These are phyloP conservation scores for Agastache rugosa DNA, from an alignment of 257 asterid genomes.

Conservation along the genomic window DNA sequence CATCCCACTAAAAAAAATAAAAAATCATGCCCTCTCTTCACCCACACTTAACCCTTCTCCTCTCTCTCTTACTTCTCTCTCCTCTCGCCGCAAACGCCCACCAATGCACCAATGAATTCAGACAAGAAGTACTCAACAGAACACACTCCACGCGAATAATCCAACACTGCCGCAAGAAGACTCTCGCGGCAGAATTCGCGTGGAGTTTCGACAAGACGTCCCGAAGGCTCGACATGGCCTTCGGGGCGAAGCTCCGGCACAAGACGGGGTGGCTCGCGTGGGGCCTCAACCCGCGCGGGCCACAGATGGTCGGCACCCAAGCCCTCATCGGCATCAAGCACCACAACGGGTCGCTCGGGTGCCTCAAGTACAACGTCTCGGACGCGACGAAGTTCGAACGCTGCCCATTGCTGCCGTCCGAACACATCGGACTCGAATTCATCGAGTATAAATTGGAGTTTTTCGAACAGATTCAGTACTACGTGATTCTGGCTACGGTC, in stretches of 20 bases:
- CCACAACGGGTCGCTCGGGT: neutral
- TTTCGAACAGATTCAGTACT: neutral
- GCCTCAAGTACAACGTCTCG: slow-evolving; percentile 44
- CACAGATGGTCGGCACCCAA: slow-evolving; percentile 60
- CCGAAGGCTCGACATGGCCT: slow-evolving; percentile 49
- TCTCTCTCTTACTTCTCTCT: neutral
- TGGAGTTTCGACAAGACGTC: slow-evolving; percentile 43
- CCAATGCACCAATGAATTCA: slow-evolving; percentile 39
- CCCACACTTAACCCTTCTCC: neutral
- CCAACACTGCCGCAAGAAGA: slow-evolving; percentile 42
- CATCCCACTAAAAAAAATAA: neutral
- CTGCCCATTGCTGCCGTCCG: slow-evolving; percentile 48
- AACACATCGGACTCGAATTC: slow-evolving; percentile 39
- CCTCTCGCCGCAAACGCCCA: slow-evolving; percentile 35
- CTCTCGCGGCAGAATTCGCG: slow-evolving; percentile 51
- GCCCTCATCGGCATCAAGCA: slow-evolving; percentile 63
- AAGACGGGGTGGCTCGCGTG: slow-evolving; percentile 68
- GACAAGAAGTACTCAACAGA: neutral
- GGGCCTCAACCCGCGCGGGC: slow-evolving; percentile 65
- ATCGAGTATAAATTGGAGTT: slow-evolving; percentile 25
- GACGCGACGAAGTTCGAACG: slow-evolving; percentile 40
- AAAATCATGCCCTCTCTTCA: slow-evolving; percentile 30
- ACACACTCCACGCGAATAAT: neutral
- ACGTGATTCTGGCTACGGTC: slow-evolving; percentile 47
- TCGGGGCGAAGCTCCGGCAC: slow-evolving; percentile 45